Evolutionary conservation across 2,329 filamentous ascomycete species (phyloP).

Genomic region (Fonsecaea pedrosoi): DNA sequence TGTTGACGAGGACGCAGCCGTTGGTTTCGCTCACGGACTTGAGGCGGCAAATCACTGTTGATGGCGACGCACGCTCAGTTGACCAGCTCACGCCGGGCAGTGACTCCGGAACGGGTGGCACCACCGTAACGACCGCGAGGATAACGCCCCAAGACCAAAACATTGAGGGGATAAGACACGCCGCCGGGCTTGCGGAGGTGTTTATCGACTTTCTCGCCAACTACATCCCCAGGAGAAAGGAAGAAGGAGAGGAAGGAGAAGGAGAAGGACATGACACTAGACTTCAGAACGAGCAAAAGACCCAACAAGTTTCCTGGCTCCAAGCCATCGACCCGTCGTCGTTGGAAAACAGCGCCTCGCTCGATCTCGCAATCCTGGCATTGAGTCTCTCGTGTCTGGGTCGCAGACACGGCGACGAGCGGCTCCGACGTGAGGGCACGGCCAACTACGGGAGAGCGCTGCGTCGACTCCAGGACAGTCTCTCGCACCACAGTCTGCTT

Average conservation of each 20-base stretch:
- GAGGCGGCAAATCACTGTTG: too few relatives aligned
- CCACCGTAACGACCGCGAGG: too few relatives aligned
- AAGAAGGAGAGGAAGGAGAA: not conserved
- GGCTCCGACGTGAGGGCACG: constrained; percentile 20
- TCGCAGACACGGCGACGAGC: constrained; percentile 19
- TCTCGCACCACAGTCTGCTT: constrained; percentile 15
- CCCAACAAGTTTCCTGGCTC: constrained; percentile 21
- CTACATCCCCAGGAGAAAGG: constrained; percentile 13
- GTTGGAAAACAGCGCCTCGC: constrained; percentile 11
- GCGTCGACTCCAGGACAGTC: constrained; percentile 24
- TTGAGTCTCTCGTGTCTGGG: constrained; percentile 23
- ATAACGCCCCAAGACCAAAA: not conserved
- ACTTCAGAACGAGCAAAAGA: not conserved
- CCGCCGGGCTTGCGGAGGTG: not conserved
- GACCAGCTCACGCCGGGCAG: not conserved
- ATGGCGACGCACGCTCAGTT: not conserved
- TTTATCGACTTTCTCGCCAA: constrained; percentile 13
- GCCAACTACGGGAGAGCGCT: constrained; percentile 25
- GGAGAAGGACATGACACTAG: not conserved
- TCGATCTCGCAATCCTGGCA: constrained; percentile 23
- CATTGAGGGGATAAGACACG: not conserved
- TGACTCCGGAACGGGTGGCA: not conserved
- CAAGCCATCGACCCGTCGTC: constrained; percentile 20
- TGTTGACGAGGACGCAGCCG: constrained; percentile 22
- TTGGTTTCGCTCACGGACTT: constrained; percentile 23